Conservation (phyloP, 768 basidiomycete genomes). For the Pleurotus tuber-regium region DNA sequence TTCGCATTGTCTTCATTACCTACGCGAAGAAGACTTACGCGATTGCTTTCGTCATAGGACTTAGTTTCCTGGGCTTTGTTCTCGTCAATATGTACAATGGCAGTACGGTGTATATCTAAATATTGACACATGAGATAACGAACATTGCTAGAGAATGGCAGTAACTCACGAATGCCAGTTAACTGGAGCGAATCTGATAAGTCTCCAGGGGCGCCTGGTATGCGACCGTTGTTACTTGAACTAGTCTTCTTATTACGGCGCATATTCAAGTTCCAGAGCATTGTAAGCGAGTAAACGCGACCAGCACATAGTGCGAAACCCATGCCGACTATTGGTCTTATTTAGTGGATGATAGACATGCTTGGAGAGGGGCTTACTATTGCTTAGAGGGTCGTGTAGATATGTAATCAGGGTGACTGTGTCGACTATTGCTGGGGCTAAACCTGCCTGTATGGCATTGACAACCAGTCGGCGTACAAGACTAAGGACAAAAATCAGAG, state of each 20-base stretch:
- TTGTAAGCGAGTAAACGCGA: constrained; percentile 5
- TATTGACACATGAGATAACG: background rate
- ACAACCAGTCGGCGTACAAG: constrained; percentile 5
- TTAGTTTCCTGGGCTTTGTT: background rate
- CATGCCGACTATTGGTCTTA: background rate
- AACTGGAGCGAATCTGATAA: constrained; percentile 7
- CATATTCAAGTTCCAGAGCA: constrained; percentile 8
- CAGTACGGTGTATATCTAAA: constrained; percentile 6
- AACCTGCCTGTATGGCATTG: constrained; percentile 7
- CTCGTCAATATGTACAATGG: constrained; percentile 6
- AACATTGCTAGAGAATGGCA: too few species aligned
- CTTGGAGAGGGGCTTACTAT: background rate
- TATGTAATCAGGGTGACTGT: background rate
- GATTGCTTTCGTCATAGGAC: constrained; percentile 1
- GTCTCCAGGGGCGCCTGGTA: constrained; percentile 4
- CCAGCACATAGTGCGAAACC: constrained; percentile 3
- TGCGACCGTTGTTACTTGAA: background rate
- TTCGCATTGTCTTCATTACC: background rate
- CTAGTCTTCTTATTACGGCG: background rate
- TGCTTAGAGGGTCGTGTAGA: constrained; percentile 1
- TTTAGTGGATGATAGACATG: background rate
- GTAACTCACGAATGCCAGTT: constrained; percentile 6
- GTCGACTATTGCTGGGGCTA: constrained; percentile 3
- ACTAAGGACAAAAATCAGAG: background rate
- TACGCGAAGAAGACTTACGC: background rate